Percentiles rank a stretch among this genome's conserved stretches.
Evolutionary conservation across 129 eudicot species (phyloP).

Genomic region (Tagetes patula): DNA sequence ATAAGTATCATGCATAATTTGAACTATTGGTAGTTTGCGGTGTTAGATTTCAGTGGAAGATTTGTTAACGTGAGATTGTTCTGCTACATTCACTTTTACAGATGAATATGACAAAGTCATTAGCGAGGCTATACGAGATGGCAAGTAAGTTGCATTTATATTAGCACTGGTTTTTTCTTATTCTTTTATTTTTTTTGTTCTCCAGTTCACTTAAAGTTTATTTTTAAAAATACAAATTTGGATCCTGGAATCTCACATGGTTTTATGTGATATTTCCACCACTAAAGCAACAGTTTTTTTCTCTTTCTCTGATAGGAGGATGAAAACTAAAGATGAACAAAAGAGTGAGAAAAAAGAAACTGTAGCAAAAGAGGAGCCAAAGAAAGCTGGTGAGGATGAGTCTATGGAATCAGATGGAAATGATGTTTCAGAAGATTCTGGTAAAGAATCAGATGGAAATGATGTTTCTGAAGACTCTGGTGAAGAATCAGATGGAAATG

Average conservation of each 20-base stretch:
- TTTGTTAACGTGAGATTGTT: conserved; percentile 6
- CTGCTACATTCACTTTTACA: conserved; percentile 35
- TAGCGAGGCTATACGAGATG: conserved; percentile 54
- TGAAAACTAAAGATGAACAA: conserved; percentile 46
- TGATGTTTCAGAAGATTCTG: conserved; percentile 16
- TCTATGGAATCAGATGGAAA: conserved; percentile 29
- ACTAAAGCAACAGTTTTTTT: conserved; percentile 12
- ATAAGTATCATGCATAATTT: background rate
- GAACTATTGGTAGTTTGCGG: background rate
- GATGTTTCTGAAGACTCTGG: conserved; percentile 11
- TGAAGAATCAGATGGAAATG: conserved; percentile 26
- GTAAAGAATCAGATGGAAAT: conserved; percentile 26
- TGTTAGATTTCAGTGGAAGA: conserved; percentile 12
- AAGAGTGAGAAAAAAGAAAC: conserved; percentile 33
- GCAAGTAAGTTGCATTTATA: conserved; percentile 48
- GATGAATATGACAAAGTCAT: conserved; percentile 73
- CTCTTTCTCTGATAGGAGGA: conserved; percentile 40
- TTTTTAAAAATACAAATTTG: background rate
- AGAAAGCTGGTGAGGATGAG: conserved; percentile 29
- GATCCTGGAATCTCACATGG: background rate
- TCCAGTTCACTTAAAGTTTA: background rate
- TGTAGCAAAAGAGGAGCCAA: conserved; percentile 21
- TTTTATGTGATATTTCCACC: background rate
- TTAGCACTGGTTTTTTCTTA: background rate
- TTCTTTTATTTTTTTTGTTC: background rate